Conservation (phyloP, 192 early-diverging fungal species). For the Thoreauomyces humboldtii region DNA sequence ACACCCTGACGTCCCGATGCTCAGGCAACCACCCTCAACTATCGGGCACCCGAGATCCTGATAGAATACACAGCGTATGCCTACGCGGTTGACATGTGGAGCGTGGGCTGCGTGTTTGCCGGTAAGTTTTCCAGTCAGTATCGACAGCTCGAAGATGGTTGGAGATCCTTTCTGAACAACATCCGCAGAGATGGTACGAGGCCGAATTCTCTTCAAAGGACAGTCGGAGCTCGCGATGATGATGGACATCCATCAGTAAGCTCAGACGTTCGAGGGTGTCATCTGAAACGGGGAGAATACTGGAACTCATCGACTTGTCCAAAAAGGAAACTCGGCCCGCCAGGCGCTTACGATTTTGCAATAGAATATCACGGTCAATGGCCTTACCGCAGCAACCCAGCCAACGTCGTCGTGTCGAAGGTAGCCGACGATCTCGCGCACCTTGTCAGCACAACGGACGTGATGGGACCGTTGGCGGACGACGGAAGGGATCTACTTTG, state of each 20-base stretch:
- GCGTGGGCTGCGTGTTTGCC: constrained; percentile 29
- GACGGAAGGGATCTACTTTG: background rate
- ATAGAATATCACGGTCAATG: background rate
- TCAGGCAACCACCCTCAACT: constrained; percentile 4
- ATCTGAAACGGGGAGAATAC: no score
- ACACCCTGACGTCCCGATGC: background rate
- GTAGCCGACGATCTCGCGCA: background rate
- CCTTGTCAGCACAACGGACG: background rate
- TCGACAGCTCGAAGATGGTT: background rate
- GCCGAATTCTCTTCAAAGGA: constrained; percentile 7
- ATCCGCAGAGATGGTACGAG: constrained; percentile 13
- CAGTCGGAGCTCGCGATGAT: background rate
- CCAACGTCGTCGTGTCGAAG: background rate
- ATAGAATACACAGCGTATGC: constrained; percentile 3
- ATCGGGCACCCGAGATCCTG: constrained; percentile 25
- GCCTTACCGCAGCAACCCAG: background rate
- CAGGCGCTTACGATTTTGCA: constrained; percentile 10
- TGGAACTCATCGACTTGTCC: background rate
- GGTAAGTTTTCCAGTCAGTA: constrained; percentile 9
- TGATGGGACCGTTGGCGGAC: background rate
- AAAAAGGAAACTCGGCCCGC: constrained; percentile 19
- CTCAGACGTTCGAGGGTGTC: background rate
- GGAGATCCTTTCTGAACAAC: background rate
- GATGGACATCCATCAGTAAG: constrained; percentile 13
- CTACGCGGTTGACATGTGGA: constrained; percentile 25